Percentiles rank a stretch among this genome's conserved stretches.
phyloP scores from a whole-genome alignment of 2,329 filamentous ascomycete species.

The Microdochium trichocladiopsis region DNA sequence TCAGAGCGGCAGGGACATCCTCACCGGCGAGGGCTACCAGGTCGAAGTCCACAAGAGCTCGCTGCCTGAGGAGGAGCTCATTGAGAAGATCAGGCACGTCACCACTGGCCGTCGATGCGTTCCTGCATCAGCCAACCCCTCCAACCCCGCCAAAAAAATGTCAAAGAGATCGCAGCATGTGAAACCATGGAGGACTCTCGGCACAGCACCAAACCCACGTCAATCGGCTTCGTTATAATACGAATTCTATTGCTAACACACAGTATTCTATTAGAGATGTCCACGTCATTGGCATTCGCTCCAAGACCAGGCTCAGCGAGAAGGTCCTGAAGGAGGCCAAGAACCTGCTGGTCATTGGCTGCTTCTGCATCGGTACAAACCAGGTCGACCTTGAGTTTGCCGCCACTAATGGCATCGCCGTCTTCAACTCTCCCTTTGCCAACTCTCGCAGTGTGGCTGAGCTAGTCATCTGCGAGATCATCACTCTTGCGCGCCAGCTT shows the following conservation, averaged over 20 bases:
- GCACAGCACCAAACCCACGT: too few relatives aligned
- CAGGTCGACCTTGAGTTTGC: slow-evolving; percentile 84
- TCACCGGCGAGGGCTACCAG: slow-evolving; percentile 85
- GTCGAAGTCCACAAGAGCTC: slow-evolving; percentile 88
- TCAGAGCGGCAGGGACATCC: slow-evolving; percentile 75
- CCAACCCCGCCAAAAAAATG: neutral
- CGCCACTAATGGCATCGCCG: slow-evolving; percentile 79
- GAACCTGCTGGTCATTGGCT: slow-evolving; percentile 91
- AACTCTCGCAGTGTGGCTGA: slow-evolving; percentile 97
- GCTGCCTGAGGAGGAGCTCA: slow-evolving; percentile 84
- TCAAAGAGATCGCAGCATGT: neutral
- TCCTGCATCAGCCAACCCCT: neutral
- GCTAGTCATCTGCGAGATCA: slow-evolving; percentile 91
- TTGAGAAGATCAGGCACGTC: slow-evolving; percentile 86
- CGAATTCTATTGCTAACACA: slow-evolving; percentile 1
- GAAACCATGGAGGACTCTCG: neutral
- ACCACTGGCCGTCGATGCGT: too few relatives aligned
- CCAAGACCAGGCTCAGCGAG: slow-evolving; percentile 90
- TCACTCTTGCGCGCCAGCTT: slow-evolving; percentile 82
- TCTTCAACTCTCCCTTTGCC: slow-evolving; percentile 98
- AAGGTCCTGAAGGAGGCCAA: slow-evolving; percentile 82
- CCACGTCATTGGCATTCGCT: slow-evolving; percentile 95
- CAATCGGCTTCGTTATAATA: too few relatives aligned
- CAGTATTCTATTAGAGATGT: slow-evolving; percentile 58
- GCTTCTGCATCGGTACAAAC: slow-evolving; percentile 98